A percentile compares a stretch with the other conserved stretches of the same genome.
These are phyloP conservation scores for Backusella australiensis DNA, from an alignment of 192 early-diverging fungal species.

Conservation along the genomic window DNA sequence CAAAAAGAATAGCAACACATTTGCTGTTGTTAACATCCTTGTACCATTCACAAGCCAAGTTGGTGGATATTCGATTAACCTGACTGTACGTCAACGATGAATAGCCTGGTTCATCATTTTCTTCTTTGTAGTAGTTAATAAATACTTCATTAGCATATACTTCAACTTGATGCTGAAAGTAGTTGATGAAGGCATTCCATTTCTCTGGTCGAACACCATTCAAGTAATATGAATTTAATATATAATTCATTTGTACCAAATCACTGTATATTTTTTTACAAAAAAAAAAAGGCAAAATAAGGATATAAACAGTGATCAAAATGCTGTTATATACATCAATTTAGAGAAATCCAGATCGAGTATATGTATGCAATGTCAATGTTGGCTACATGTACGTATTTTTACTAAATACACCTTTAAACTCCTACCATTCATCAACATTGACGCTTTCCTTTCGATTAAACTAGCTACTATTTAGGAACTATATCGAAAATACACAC, in stretches of 20 bases:
- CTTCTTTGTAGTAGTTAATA: neutral
- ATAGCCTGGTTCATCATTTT: neutral
- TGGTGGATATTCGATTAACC: conserved; percentile 6
- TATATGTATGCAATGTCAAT: too few species aligned
- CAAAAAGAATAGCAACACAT: neutral
- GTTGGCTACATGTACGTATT: too few species aligned
- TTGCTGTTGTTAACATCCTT: neutral
- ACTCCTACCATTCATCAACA: too few species aligned
- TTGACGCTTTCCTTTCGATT: too few species aligned
- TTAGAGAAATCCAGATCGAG: too few species aligned
- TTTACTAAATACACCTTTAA: too few species aligned
- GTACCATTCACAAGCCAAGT: conserved; percentile 11
- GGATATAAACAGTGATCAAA: neutral
- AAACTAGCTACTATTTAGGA: too few species aligned
- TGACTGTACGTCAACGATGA: conserved; percentile 2
- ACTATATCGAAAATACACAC: too few species aligned
- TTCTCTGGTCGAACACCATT: neutral
- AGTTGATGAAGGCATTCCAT: neutral
- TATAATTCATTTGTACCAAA: neutral
- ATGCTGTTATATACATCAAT: too few species aligned
- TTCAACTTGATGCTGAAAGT: neutral
- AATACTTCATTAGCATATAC: neutral
- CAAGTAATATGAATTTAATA: neutral
- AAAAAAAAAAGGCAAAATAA: neutral
- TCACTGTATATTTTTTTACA: neutral